These are phyloP conservation scores for Talaromyces stipitatus DNA, from an alignment of 495 filamentous ascomycete species.

Conservation along the genomic window DNA sequence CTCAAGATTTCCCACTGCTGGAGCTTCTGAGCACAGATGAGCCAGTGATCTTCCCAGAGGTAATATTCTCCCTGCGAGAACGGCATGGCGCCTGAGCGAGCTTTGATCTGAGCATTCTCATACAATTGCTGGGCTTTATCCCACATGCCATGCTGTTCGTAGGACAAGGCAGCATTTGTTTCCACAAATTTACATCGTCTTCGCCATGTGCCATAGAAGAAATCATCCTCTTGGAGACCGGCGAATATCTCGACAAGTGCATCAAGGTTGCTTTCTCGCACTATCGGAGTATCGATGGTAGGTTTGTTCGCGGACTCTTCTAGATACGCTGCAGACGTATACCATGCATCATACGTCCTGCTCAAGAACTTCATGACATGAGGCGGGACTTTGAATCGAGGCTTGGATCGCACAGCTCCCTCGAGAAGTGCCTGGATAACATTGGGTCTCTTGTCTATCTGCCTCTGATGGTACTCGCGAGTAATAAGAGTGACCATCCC, in stretches of 20 bases:
- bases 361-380: slow-evolving; percentile 93
- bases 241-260: slow-evolving; percentile 88
- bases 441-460: slow-evolving; percentile 89
- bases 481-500: slow-evolving; percentile 80
- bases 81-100: slow-evolving; percentile 81
- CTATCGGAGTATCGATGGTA: slow-evolving; percentile 69
- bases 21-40: slow-evolving; percentile 92
- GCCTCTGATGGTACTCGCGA: slow-evolving; percentile 89
- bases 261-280: slow-evolving; percentile 90
- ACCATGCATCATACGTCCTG: slow-evolving; percentile 91
- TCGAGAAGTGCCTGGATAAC: slow-evolving; percentile 87
- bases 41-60: slow-evolving; percentile 99
- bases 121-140: slow-evolving; percentile 95
- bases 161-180: slow-evolving; percentile 92
- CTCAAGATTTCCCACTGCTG: slow-evolving; percentile 97
- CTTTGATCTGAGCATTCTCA: slow-evolving; percentile 93
- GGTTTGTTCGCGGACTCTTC: slow-evolving; percentile 80
- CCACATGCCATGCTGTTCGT: slow-evolving; percentile 99
- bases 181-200: slow-evolving; percentile 91
- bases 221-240: slow-evolving; percentile 82
- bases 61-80: slow-evolving; percentile 97
- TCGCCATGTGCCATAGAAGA: slow-evolving; percentile 98
- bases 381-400: slow-evolving; percentile 83
- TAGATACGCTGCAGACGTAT: slow-evolving; percentile 74
- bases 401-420: slow-evolving; percentile 70